Evolutionary conservation across 2,329 filamentous ascomycete genomes (phyloP).

Genomic region (Coleophoma eucalyptorum): DNA sequence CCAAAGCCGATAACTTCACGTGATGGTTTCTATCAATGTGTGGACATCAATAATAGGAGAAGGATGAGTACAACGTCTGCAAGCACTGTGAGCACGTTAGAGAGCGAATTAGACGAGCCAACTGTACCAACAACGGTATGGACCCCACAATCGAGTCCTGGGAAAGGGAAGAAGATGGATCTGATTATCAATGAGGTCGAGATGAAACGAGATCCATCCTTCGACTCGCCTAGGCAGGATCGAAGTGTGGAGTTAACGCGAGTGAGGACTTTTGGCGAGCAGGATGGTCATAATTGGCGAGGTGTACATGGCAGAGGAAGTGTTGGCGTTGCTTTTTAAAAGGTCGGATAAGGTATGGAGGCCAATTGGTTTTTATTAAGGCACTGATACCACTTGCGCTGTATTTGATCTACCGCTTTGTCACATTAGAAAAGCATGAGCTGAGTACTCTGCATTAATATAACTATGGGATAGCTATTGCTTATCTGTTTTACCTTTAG

Average conservation of each 20-base stretch:
- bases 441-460: no score
- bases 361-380: no score
- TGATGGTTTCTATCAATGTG: conserved; percentile 57
- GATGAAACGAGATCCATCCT: conserved; percentile 27
- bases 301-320: conserved; percentile 31
- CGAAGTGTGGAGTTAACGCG: conserved; percentile 18
- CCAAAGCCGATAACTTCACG: conserved; percentile 46
- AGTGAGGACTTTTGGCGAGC: conserved; percentile 19
- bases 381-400: no score
- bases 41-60: conserved; percentile 30
- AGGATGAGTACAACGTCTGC: conserved; percentile 41
- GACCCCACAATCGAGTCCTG: conserved; percentile 35
- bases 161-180: conserved; percentile 6
- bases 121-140: conserved; percentile 42
- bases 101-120: conserved; percentile 35
- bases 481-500: no score
- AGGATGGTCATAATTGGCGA: conserved; percentile 30
- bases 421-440: no score
- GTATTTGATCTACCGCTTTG: no score
- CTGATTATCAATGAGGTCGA: conserved; percentile 1
- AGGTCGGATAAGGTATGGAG: no score
- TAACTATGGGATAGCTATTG: no score
- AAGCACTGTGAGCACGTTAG: conserved; percentile 48
- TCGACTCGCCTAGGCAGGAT: conserved; percentile 12
- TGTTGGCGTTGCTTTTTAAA: conserved; percentile 44